These are phyloP conservation scores for Heimioporus retisporus DNA, from an alignment of 1,284 basidiomycete genomes.

Conservation along the genomic window DNA sequence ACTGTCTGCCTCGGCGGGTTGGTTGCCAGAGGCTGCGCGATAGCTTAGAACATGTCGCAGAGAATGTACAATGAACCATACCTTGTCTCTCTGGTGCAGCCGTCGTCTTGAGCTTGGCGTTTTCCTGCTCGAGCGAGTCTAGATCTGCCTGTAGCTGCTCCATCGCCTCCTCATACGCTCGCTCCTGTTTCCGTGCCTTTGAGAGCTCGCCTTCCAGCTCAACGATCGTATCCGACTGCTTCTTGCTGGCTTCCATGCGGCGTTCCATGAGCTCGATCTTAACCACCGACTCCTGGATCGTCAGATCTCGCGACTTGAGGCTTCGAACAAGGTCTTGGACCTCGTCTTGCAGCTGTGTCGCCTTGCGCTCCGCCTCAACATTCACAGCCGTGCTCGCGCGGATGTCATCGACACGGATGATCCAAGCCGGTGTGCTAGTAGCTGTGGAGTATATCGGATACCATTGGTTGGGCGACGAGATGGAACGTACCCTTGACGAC, in stretches of 20 bases:
- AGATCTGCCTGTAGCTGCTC: constrained; percentile 93
- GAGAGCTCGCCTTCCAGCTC: constrained; percentile 86
- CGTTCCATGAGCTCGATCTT: constrained; percentile 97
- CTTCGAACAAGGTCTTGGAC: constrained; percentile 88
- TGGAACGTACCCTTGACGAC: constrained; percentile 74
- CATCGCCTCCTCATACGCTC: constrained; percentile 92
- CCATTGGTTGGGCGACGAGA: constrained; percentile 5
- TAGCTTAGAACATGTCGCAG: not conserved
- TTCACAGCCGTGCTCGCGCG: constrained; percentile 88
- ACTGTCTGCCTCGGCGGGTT: constrained; percentile 68
- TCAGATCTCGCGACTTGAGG: constrained; percentile 90
- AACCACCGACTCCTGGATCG: constrained; percentile 88
- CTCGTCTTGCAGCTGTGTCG: constrained; percentile 89
- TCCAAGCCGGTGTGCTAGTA: constrained; percentile 87
- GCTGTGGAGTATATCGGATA: constrained; percentile 56
- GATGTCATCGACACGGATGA: constrained; percentile 88
- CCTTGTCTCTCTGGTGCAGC: constrained; percentile 75
- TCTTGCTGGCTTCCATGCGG: constrained; percentile 91
- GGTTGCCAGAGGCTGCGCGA: constrained; percentile 57
- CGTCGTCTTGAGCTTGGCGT: constrained; percentile 81
- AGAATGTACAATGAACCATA: constrained; percentile 34
- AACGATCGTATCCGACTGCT: constrained; percentile 85
- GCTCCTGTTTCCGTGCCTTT: constrained; percentile 89
- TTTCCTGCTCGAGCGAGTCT: constrained; percentile 89
- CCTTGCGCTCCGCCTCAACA: constrained; percentile 91